Percentiles rank a stretch among this genome's conserved stretches.
These are phyloP conservation scores for Polychaeton citri DNA, from an alignment of 2,329 filamentous ascomycete species.

Conservation along the genomic window DNA sequence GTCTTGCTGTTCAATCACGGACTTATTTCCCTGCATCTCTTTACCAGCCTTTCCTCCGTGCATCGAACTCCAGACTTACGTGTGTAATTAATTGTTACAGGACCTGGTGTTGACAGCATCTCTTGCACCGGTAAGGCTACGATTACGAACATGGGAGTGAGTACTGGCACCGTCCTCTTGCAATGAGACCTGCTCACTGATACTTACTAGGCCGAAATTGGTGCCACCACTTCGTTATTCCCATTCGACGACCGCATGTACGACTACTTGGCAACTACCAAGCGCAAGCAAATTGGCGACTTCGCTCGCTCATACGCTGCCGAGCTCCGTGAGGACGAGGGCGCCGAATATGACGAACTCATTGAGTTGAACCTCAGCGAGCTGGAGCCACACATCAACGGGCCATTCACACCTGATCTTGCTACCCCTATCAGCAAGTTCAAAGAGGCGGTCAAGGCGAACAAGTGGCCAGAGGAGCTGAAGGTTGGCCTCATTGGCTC, in stretches of 20 bases:
- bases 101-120: conserved; percentile 60
- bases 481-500: conserved; percentile 96
- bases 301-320: conserved; percentile 73
- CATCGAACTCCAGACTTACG: no score
- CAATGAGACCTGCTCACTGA: conserved; percentile 7
- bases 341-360: conserved; percentile 87
- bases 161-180: no score
- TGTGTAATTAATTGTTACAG: no score
- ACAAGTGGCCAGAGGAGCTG: conserved; percentile 91
- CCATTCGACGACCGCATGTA: conserved; percentile 98
- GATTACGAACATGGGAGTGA: conserved; percentile 46
- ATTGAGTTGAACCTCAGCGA: conserved; percentile 92
- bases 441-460: conserved; percentile 82
- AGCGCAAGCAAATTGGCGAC: conserved; percentile 80
- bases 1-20: no score
- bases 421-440: conserved; percentile 97
- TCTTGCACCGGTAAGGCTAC: conserved; percentile 81
- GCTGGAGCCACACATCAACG: conserved; percentile 97
- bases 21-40: no score
- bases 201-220: conserved; percentile 54
- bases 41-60: no score
- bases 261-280: conserved; percentile 85
- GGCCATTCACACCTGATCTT: conserved; percentile 95
- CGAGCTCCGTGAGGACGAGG: conserved; percentile 77
- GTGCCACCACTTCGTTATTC: conserved; percentile 87